Evolutionary conservation across 2,329 filamentous ascomycete species (phyloP).

Genomic region (Xylariomycetidae sp.): DNA sequence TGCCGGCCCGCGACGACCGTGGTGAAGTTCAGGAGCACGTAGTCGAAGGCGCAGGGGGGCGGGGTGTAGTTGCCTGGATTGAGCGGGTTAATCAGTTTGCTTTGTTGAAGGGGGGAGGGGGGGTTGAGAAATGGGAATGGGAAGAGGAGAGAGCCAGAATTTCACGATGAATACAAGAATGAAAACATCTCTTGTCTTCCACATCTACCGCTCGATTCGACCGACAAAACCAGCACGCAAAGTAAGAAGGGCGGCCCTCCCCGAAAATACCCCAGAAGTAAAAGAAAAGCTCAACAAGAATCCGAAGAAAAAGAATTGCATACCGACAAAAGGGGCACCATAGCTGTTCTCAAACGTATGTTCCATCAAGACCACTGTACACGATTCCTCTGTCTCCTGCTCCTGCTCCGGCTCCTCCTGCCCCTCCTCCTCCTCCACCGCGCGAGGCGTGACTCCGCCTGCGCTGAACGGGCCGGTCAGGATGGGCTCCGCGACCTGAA

Average conservation of each 20-base stretch:
- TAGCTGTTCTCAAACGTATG: constrained; percentile 70
- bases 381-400: constrained; percentile 28
- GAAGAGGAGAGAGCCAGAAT: too few relatives aligned
- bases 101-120: too few relatives aligned
- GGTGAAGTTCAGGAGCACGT: constrained; percentile 72
- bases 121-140: too few relatives aligned
- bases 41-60: constrained; percentile 66
- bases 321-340: constrained; percentile 67
- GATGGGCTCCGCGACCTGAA: constrained; percentile 66
- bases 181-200: too few relatives aligned
- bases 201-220: too few relatives aligned
- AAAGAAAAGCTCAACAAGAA: too few relatives aligned
- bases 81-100: constrained; percentile 2
- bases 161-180: too few relatives aligned
- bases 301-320: too few relatives aligned
- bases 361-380: constrained; percentile 59
- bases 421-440: constrained; percentile 15
- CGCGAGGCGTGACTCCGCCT: constrained; percentile 33
- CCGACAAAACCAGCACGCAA: too few relatives aligned
- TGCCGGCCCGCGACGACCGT: constrained; percentile 67
- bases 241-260: too few relatives aligned
- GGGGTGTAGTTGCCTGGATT: constrained; percentile 57
- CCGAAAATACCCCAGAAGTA: too few relatives aligned
- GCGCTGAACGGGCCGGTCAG: constrained; percentile 46
- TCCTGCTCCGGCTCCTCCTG: constrained; percentile 13